Conservation (phyloP, 1,284 basidiomycete genomes). For the Trichosporon faecale region DNA sequence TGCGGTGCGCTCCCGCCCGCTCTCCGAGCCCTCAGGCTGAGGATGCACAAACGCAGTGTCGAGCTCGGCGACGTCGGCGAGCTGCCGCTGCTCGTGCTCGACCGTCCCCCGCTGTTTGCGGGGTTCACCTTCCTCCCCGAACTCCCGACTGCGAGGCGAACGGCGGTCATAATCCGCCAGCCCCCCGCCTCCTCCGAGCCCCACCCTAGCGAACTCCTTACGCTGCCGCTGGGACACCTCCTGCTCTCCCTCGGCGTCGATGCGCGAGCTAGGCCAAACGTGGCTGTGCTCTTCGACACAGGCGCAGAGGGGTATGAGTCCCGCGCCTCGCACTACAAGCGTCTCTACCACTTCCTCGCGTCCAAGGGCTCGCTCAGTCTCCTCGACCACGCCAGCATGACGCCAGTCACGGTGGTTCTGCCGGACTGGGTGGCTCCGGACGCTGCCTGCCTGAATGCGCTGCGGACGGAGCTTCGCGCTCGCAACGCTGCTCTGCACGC, state of each 20-base stretch:
- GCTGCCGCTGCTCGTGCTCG: background rate
- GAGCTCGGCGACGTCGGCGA: background rate
- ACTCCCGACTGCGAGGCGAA: background rate
- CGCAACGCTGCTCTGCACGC: background rate
- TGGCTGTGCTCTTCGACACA: background rate
- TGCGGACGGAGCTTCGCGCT: background rate
- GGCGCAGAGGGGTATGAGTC: background rate
- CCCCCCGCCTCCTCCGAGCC: background rate
- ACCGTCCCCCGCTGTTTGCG: background rate
- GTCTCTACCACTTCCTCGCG: background rate
- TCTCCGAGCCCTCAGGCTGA: background rate
- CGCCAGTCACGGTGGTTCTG: background rate
- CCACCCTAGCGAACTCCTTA: background rate
- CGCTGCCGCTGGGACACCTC: background rate
- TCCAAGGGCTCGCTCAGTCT: background rate
- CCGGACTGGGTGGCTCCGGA: background rate
- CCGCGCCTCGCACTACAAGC: background rate
- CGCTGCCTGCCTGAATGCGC: background rate
- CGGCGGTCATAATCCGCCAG: background rate
- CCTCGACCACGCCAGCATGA: background rate
- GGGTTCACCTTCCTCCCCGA: background rate
- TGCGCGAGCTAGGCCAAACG: background rate
- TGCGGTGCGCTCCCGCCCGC: background rate
- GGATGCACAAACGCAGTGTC: background rate
- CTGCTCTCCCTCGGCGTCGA: background rate